These are phyloP conservation scores for Xylariaceae sp. DNA, from an alignment of 2,329 filamentous ascomycete genomes.

Conservation along the genomic window DNA sequence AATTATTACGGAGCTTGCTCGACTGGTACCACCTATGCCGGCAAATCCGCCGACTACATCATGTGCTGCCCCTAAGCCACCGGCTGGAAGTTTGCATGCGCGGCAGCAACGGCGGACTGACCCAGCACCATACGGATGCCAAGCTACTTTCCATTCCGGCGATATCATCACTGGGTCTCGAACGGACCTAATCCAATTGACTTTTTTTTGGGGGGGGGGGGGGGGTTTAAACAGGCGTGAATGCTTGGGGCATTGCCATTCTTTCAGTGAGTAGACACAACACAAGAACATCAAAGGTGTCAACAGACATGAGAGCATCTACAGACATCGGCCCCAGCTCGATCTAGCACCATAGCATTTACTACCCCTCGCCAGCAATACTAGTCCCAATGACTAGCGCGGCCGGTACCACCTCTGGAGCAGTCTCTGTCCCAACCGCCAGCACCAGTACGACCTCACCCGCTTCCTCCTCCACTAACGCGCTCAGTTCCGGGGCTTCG, in stretches of 20 bases:
- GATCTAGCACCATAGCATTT: no score
- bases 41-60: conserved; percentile 3
- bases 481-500: no score
- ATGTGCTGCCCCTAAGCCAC: conserved; percentile 2
- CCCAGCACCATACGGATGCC: conserved; percentile 7
- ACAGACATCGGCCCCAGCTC: no score
- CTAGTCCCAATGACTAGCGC: no score
- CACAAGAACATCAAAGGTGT: no score
- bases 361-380: no score
- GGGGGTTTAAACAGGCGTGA: conserved; percentile 6
- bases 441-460: no score
- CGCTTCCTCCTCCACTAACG: no score
- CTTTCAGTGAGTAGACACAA: conserved; percentile 4
- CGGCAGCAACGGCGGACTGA: neutral
- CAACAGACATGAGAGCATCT: no score
- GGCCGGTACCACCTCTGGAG: no score
- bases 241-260: conserved; percentile 12
- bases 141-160: conserved; percentile 4
- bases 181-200: conserved; percentile 2
- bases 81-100: conserved; percentile 8
- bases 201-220: conserved; percentile 7
- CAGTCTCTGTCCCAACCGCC: no score
- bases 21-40: conserved; percentile 4
- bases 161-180: conserved; percentile 3
- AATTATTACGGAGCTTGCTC: conserved; percentile 7